Evolutionary conservation across 352 stramenopile genomes (phyloP), one percentile per base, ranked within the genome.

Genomic region (Phytophthora syringae): DNA sequence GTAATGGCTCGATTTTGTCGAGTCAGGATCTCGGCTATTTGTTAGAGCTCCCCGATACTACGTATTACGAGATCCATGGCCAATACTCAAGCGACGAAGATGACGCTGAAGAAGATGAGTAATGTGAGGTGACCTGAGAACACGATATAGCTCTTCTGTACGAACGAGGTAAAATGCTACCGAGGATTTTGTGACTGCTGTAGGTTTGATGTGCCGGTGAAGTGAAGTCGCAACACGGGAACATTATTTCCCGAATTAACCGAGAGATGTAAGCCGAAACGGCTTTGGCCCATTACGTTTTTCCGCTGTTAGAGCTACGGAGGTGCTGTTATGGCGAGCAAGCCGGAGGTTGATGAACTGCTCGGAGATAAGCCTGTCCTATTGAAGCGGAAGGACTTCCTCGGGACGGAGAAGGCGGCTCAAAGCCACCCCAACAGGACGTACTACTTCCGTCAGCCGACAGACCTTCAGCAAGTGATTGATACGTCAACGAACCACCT

Each of bases 351-450:
- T 20, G 74, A 80, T 55, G 54, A 82, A 32, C 9, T 43, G 16
- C 21, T 47, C 4, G 62, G 67, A 12, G 70, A 70, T 24, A 79
- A 65, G 45, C 73, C 70, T 34, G 52, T 66, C 27, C 30, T 88
- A 22, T 58, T 91, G n/a, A 94, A 94, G 72, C 80, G 85, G 24
- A 91, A 93, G 45, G 85, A 94, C 60, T 94, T 90, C 51, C 63
- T 94, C 16, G 70, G 64, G 10, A 88, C 71, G 22, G 86, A 94
- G 52, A 84, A 85, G 55, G 80, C 64, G 18, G 82, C 81, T 9
- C 82, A 89, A 55, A 77, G 54, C 50, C 80, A 92, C 52, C 78
- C 84, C 2, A 88, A 89, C 36, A 77, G 87, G 25, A 90, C 82
- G 27, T 94, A 93, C 64, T 94, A 91, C 55, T 96, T 86, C 59